Evolutionary conservation across 495 filamentous ascomycete genomes (phyloP), one percentile per base, ranked within the genome.

Genomic region (Penicillium lividum): DNA sequence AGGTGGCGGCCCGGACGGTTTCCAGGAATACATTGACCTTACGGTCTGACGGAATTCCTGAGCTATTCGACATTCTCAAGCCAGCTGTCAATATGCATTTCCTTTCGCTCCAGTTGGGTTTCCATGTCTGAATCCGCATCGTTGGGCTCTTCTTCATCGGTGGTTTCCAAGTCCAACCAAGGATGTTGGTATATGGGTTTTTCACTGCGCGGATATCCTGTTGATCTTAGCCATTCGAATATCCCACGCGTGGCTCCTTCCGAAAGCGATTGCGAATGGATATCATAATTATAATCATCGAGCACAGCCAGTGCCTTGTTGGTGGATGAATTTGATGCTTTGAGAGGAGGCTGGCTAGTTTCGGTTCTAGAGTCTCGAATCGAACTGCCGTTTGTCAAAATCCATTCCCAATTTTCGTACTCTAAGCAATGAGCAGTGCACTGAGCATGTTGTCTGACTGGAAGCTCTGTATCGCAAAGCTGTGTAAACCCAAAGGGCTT

Each of bases 341-440:
- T 54, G 34, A 61, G 62, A 33, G 61, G 30, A 13, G 53, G 51
- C 49, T 62, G 51, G 0, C 53, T 67, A 31, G 25, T 55, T 33
- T 36, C 36, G 54, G 50, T 29, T 52, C 38, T 25, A 22, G 36
- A 52, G n/a, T 55, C 53, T 59, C 55, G 54, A 56, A 69, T 54
- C 31, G 48, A 54, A 44, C 54, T 5, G 18, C 34, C 40, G 38
- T 69, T 60, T 55, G 62, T 50, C 25, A 66, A 42, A 15, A 54
- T 38, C 67, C 69, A 70, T 43, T 68, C 30, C 70, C 64, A 70
- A 52, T 56, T 38, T 49, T 59, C 27, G 53, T 68, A 70, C 50
- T 73, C 56, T 29, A 73, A 31, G 45, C 59, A 68, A 58, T 70
- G 66, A 51, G 6, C 38, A 16, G n/a, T 27, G 55, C 69, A 72